Evolutionary conservation across 192 early-diverging fungal genomes (phyloP), one percentile per base, ranked within the genome.

Genomic region (Entomortierella parvispora): DNA sequence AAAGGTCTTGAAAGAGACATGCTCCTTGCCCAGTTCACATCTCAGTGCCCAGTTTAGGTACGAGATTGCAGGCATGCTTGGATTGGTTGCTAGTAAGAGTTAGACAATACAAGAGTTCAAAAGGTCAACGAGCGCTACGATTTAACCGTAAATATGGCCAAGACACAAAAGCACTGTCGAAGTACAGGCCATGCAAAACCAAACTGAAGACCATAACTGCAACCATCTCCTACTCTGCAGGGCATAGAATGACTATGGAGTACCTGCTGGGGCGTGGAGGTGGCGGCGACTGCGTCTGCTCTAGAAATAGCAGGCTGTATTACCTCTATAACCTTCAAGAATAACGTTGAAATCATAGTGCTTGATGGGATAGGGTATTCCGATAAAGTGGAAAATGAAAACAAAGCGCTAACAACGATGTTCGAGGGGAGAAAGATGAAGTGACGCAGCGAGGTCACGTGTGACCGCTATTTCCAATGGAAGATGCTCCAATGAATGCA

Each of bases 161-260:
- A 65, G 51, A 29, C 37, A 44, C 62, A 64, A 37, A 53, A 54
- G 51, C 62, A 54, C 54, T 33, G 42, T 51, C 32, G 37, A 32
- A 62, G 46, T 4, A 9, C 25, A 56, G 20, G 64, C 57, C 43
- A 66, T 57, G 64, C 52, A 47, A 56, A 66, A 52, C 64, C 64
- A 57, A 48, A 47, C 64, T 66, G 64, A 57, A 53, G 53, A 66
- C 64, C 64, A 66, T 22, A 42, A 34, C 33, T 25, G 64, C 62
- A 53, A 37, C n/a, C 51, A 53, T 40, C 62, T 64, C 40, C 40
- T 23, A 43, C 28, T 56, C 53, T 44, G 54, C 64, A 56, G 54
- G 28, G 64, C 55, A 66, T 43, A 45, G 33, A 34, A n/a, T 63
- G 50, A 51, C 33, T 63, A 47, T 51, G 47, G 47, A 57, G 25